Evolutionary conservation across 495 filamentous ascomycete genomes (phyloP), one percentile per base, ranked within the genome.

Genomic region (Daldinia bambusicola): DNA sequence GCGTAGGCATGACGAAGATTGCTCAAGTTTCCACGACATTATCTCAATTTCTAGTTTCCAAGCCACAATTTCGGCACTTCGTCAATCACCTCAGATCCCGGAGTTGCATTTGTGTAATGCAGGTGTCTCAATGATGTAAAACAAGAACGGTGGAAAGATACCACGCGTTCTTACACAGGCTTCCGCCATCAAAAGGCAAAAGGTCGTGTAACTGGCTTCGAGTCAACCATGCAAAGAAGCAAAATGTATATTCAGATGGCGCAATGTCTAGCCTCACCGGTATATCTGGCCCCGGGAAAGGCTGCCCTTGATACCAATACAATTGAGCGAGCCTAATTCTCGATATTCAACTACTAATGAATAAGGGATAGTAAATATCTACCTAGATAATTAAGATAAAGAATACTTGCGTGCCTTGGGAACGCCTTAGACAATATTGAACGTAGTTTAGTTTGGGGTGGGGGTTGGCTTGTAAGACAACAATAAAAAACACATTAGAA

Each of bases 31-130:
- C 58, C 63, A 67, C 63, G 20, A 32, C 69, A 63, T 71, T 66
- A 58, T 67, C 69, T 59, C 43, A 51, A 67, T 53, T 37, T 67
- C 63, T 67, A 63, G 69, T 18, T 13, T 32, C 10, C 48, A 61
- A 63, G 69, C 63, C 63, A 71, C 53, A 45, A 43, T 30, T 43
- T 30, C 16, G 26, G 63, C 41, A 16, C 48, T 45, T 45, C 48
- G 31, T 18, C 48, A 59, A 61, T 56, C 30, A 37, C 9, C 48
- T 30, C 32, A 48, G 18, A 16, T 26, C 26, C 26, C 51, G 31
- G 36, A 18, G 40, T 58, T 31, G 9, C 14, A 41, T 14, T 38
- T 38, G 48, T 67, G 52, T 14, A 43, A 59, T 66, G 57, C 14
- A n/a, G 3, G 8, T 55, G 59, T 55, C 55, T 59, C 51, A 55